Base-by-base conservation (phyloP, 129 eudicot species). In the Pseudognaphalium luteoalbum region DNA sequence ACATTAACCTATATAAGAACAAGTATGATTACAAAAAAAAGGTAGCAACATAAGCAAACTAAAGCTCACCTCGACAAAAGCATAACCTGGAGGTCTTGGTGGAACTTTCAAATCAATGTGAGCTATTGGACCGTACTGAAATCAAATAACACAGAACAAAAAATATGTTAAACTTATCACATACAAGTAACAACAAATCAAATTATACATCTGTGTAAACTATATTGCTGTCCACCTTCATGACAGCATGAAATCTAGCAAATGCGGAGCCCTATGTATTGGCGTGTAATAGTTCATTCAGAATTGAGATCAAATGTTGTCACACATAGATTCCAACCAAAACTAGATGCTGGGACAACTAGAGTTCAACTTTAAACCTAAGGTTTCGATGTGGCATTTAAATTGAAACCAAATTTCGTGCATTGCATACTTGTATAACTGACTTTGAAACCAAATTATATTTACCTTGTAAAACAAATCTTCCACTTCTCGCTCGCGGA, bases 81-180 rank as follows among this genome's bases (percentile, higher is more conserved):
- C 91, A 87, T 82, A 92, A 76, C 98, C 96, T 63, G 96, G 98
- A 58, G 98, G 98, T 60, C 96, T 88, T 75, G 94, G 93, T 34
- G 98, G 98, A 28, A 92, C 75, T 83, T 92, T 92, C 90, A 92
- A 68, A 62, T 92, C 98, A 86, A 92, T 80, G 32, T 90, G 96
- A 47, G 76, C 90, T 67, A 92, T 86, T 21, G 86, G 92, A 37
- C 96, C 98, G 90, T 89, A 92, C 98, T 92, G 92, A 89, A 76
- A 50, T 63, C 63, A 52, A 6, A 68, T 16, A 32, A 66, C 21
- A 44, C 37, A 76, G 54, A 56, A 78, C 20, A 74, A 33, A 39
- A 25, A 76, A 70, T 39, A 34, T 16, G 68, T 35, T 59, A 51
- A 72, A 19, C 47, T 17, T 50, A 47, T 71, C 34, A 63, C 58